Evolutionary conservation across 148 eudicot genomes (phyloP).

Genomic region (Salicornia ramosissima): DNA sequence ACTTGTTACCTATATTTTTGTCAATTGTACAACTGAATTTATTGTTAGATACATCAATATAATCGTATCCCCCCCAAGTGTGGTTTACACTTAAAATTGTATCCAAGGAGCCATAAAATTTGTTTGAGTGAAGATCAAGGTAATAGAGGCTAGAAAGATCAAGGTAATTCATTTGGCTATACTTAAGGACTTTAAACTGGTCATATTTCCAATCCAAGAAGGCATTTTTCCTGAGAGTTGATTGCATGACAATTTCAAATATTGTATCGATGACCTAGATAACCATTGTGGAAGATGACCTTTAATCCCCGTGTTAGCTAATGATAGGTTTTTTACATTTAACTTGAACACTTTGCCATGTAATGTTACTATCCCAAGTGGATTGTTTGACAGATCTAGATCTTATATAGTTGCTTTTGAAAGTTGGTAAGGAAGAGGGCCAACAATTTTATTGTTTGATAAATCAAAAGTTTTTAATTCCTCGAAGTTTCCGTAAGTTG

Average conservation of each 20-base stretch:
- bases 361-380: neutral
- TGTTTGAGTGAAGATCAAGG: no score
- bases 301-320: neutral
- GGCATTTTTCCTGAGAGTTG: slow-evolving; percentile 54
- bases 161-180: no score
- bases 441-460: slow-evolving; percentile 31
- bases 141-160: no score
- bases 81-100: slow-evolving; percentile 29
- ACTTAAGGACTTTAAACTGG: slow-evolving; percentile 45
- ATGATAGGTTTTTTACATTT: neutral
- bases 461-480: slow-evolving; percentile 46
- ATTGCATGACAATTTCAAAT: slow-evolving; percentile 41
- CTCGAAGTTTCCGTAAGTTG: slow-evolving; percentile 43
- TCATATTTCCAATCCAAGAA: slow-evolving; percentile 66
- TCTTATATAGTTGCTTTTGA: neutral
- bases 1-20: slow-evolving; percentile 33
- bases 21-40: slow-evolving; percentile 47
- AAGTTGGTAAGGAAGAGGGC: neutral
- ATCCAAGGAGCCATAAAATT: slow-evolving; percentile 40
- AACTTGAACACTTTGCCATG: neutral
- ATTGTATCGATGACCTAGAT: neutral
- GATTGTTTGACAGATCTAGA: slow-evolving; percentile 32
- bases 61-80: slow-evolving; percentile 38
- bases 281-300: neutral
- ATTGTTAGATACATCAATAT: slow-evolving; percentile 60